A percentile compares a stretch with the other conserved stretches of the same genome.
Evolutionary conservation across 2,329 filamentous ascomycete genomes (phyloP).

Genomic region (Neophaeococcomyces aloes): DNA sequence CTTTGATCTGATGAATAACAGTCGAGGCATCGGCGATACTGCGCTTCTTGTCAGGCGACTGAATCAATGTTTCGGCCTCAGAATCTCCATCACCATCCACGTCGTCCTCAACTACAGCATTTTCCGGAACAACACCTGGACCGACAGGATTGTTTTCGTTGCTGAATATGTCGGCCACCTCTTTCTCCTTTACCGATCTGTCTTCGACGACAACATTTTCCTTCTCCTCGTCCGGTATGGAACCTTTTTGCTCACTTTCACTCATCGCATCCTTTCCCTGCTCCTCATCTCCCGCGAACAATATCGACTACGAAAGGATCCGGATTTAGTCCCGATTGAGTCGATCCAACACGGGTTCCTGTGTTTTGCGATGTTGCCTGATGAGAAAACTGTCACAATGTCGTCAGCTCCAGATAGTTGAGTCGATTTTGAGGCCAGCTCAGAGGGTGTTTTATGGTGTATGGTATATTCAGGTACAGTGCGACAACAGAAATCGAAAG

Average conservation of each 20-base stretch:
- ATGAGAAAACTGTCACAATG: neutral
- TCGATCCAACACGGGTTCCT: neutral
- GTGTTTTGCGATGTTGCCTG: neutral
- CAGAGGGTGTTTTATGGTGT: constrained; percentile 4
- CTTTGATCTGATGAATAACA: constrained; percentile 7
- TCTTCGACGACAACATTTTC: neutral
- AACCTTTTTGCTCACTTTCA: constrained; percentile 6
- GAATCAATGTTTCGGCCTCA: constrained; percentile 41
- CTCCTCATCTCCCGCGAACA: constrained; percentile 1
- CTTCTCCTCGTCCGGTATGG: constrained; percentile 5
- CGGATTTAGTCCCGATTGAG: neutral
- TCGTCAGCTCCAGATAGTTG: neutral
- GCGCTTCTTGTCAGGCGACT: constrained; percentile 39
- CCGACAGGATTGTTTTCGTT: neutral
- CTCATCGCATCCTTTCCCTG: constrained; percentile 6
- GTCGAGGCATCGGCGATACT: constrained; percentile 20
- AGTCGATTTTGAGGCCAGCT: constrained; percentile 4
- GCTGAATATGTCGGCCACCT: neutral
- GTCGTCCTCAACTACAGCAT: neutral
- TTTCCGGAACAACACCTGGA: neutral
- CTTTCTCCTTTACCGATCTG: constrained; percentile 1
- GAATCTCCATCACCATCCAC: constrained; percentile 31
- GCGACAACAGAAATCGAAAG: neutral
- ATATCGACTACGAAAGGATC: neutral
- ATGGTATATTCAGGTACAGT: neutral